Conservation (phyloP, 2,329 filamentous ascomycete species). For the Verticillium alfalfae region DNA sequence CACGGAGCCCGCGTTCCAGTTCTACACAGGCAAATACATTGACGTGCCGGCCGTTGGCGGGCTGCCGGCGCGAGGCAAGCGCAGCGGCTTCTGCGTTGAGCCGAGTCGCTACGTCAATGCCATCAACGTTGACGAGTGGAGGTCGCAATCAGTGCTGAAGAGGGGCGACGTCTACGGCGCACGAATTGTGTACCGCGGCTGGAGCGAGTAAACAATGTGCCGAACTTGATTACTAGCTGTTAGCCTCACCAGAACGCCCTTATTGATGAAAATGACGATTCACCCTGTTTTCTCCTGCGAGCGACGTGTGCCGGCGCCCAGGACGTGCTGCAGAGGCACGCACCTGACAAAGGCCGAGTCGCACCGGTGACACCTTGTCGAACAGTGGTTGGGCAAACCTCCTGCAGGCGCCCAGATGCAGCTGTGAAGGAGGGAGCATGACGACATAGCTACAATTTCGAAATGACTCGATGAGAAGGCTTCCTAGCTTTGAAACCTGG, state of each 20-base stretch:
- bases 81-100: constrained; percentile 86
- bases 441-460: neutral
- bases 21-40: constrained; percentile 87
- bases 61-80: constrained; percentile 56
- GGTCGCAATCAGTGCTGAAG: constrained; percentile 70
- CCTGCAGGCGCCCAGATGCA: neutral
- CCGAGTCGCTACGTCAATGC: constrained; percentile 89
- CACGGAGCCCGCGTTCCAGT: constrained; percentile 95
- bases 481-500: neutral
- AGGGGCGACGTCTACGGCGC: constrained; percentile 80
- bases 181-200: constrained; percentile 77
- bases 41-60: constrained; percentile 64
- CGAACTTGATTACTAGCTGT: neutral
- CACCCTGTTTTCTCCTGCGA: neutral
- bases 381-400: neutral
- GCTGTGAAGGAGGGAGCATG: neutral
- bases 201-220: constrained; percentile 56
- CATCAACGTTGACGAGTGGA: constrained; percentile 76
- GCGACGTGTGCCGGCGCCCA: neutral
- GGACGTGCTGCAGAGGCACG: neutral
- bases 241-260: neutral
- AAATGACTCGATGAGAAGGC: neutral
- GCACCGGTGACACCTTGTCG: neutral
- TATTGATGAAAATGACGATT: neutral
- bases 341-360: neutral